Base-by-base conservation (phyloP, 805 yeast genomes). In the Deakozyma indianensis region DNA sequence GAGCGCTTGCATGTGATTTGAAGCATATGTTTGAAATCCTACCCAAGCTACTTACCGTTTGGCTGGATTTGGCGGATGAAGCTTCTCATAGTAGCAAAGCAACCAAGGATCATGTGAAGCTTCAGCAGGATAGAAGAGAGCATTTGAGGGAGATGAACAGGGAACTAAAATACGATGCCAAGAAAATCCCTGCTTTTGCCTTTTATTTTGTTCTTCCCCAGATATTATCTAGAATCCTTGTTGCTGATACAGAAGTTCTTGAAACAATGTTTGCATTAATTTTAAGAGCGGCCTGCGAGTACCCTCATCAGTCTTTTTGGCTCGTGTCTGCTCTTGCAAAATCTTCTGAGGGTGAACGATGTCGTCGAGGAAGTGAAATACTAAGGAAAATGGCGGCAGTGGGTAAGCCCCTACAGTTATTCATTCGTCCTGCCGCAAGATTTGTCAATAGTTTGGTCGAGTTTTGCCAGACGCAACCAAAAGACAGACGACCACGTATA, bases 171-270 rank as follows among this genome's bases (percentile, higher is more conserved):
- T 5, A 11, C 11, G 18, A 32, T 32, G 16, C 16, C 5, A 63
- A 61, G 45, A 53, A 59, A 47, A 58, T 79, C 56, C 75, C 87
- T 52, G 59, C 68, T 29, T 73, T 69, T 57, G 71, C 61, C 27
- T 86, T 96, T 83, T 90, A 83, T 58, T 71, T 87, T 0, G 94
- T 86, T 0, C 66, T 90, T 20, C 83, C 96, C 0, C 97, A 92
- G 58, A 59, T 92, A 28, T 64, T 90, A 3, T 86, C 96, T 0
- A 70, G 97, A 53, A 69, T 88, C 47, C 67, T 32, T 14, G 38
- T 32, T 5, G 9, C 38, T 7, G 38, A 32, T 5, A 32, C 9
- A n/a, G 11, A 32, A 14, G 38, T 32, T 32, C 18, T 9, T 5
- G 18, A 32, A 4, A 32, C 38, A 7, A 9, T 32, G 38, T 14